A percentile compares a stretch with the other conserved stretches of the same genome.
Conservation (phyloP, 306 rosid species). For the Rosa rugosa region DNA sequence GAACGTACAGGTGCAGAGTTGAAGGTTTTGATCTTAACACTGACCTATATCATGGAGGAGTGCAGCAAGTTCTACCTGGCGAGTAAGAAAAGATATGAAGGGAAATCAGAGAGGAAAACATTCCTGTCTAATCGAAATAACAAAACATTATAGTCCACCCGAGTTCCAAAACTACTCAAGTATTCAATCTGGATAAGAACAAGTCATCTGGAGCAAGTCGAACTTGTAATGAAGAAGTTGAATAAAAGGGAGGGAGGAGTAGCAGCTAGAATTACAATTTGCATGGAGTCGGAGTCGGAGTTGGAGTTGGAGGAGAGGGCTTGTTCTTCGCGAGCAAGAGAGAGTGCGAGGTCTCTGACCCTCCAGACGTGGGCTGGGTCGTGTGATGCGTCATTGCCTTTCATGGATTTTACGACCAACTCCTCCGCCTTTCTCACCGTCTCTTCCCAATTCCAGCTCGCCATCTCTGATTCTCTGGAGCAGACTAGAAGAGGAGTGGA, state of each 20-base stretch:
- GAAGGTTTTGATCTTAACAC: background rate
- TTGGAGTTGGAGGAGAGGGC: constrained; percentile 62
- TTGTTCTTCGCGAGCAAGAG: constrained; percentile 67
- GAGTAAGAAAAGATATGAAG: constrained; percentile 13
- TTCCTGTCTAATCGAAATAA: background rate
- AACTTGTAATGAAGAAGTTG: background rate
- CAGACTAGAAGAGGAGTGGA: too few species aligned
- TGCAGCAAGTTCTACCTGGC: constrained; percentile 88
- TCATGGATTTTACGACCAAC: constrained; percentile 62
- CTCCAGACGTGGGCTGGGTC: constrained; percentile 83
- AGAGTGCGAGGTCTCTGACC: constrained; percentile 82
- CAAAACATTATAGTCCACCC: constrained; percentile 3
- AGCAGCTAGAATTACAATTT: constrained; percentile 44
- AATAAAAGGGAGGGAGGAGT: background rate
- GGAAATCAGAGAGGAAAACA: background rate
- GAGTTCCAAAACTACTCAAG: background rate
- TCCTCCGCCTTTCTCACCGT: constrained; percentile 66
- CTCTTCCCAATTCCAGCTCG: constrained; percentile 43
- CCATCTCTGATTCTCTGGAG: background rate
- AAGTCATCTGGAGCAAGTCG: too few species aligned
- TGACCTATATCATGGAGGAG: constrained; percentile 85
- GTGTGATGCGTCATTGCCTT: constrained; percentile 83
- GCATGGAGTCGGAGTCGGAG: constrained; percentile 50
- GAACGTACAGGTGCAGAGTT: background rate
- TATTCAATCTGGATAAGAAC: too few species aligned